Evolutionary conservation across 192 early-diverging fungal species (phyloP), one percentile per base, ranked within the genome.

Genomic region (Coemansia sp.): DNA sequence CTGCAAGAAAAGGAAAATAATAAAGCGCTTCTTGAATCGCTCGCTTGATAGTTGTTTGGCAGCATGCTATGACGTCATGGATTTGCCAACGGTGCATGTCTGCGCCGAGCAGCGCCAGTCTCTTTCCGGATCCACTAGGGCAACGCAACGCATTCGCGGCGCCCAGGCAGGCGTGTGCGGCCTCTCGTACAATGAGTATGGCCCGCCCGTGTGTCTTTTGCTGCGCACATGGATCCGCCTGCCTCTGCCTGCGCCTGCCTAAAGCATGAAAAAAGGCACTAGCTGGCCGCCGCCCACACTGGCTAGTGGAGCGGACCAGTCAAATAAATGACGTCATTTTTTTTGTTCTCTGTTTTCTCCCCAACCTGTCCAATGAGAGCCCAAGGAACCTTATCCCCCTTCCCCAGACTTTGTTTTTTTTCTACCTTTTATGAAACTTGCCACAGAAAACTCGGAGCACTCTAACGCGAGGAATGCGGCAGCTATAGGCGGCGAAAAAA

Each of bases 21-120:
- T n/a, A 42, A 42, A 8, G 39, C 39, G 13, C 13, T 42, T 42
- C 39, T 42, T 42, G 39, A 42, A 42, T 42, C 14, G 39, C 39
- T 42, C 11, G 39, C 14, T 2, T 10, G 8, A 3, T 42, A 32
- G 39, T 42, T 42, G 39, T 42, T 10, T 42, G 11, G 11, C 3
- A 10, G 14, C 1, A 42, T 16, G 5, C 32, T 10, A 56, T 56
- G 55, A 56, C 34, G 55, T 56, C 29, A 56, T 56, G 55, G 55
- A 56, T 56, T 36, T 32, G 55, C 55, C 27, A 28, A 36, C 30
- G 30, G 20, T 19, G 13, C 27, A 56, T 56, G n/a, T 22, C 28
- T 32, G 14, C 49, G 20, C 18, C 3, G 22, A 4, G 49, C 22
- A 7, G 49, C 49, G 22, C 49, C 49, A 22, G 5, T 32, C 13